Base-by-base conservation (phyloP, 139 green algal species). In the Micractinium sp. region DNA sequence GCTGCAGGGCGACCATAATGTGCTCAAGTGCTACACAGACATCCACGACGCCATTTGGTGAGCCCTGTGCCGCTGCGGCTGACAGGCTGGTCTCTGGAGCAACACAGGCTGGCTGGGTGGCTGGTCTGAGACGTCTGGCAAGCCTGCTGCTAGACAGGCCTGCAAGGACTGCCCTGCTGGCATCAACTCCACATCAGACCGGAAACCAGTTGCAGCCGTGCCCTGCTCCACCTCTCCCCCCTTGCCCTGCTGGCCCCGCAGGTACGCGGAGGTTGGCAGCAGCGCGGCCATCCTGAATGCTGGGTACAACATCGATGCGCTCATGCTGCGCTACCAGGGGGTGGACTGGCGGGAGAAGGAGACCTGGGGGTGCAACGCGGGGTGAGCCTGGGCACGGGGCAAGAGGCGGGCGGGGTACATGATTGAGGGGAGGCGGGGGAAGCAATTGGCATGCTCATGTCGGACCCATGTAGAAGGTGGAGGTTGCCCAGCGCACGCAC, bases 221-320 rank as follows among this genome's bases (percentile, higher is more conserved):
- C n/a, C 73, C 31, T n/a, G 16, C 73, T 39, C 3, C 73, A 78
- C 73, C 73, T 78, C 29, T 20, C 73, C 73, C 73, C 73, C 5
- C 2, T n/a, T 41, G n/a, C 2, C n/a, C n/a, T 94, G 92, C 91
- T 91, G 94, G 85, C 53, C 74, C 12, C 79, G 94, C 66, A 94
- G 81, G 69, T 90, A 91, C 81, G 87, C 87, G 27, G 95, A 97
- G 91, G 93, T 97, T 77, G 95, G 95, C 60, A 91, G 89, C 18
- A 94, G 91, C 25, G 89, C 87, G 2, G 94, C 93, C 2, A 91
- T 97, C 27, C 90, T 97, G 31, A 56, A 91, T 2, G 94, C 94
- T 0, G 95, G 94, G 38, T 96, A 93, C 89, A 96, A 96, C 91
- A 92, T 97, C 3, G 95, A 93, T 81, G 92, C 86, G 74, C 85